These are phyloP conservation scores for Aspergillus sp. DNA, from an alignment of 2,329 filamentous ascomycete genomes.

Conservation along the genomic window DNA sequence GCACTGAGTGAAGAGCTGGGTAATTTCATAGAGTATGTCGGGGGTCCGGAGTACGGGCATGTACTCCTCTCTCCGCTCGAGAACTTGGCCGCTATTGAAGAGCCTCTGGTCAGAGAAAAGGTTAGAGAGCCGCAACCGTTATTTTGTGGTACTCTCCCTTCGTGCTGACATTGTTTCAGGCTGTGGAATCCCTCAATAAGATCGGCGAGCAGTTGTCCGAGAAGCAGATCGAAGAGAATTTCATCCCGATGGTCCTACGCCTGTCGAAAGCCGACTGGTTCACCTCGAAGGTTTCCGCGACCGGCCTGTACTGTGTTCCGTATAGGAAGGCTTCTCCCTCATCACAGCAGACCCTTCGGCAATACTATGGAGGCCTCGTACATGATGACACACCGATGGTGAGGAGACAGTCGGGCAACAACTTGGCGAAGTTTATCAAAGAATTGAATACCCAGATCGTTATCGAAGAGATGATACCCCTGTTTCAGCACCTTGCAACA, in stretches of 20 bases:
- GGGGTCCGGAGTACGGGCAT: conserved; percentile 89
- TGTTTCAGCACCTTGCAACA: conserved; percentile 94
- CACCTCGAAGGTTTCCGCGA: conserved; percentile 97
- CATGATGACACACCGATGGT: conserved; percentile 99
- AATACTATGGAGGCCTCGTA: conserved; percentile 89
- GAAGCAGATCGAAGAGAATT: conserved; percentile 93
- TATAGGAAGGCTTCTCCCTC: conserved; percentile 86
- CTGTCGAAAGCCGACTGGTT: conserved; percentile 99
- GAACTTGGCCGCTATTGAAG: conserved; percentile 97
- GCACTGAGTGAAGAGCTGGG: conserved; percentile 96
- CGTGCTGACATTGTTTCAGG: conserved; percentile 55
- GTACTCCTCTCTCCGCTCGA: conserved; percentile 95
- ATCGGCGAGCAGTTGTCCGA: conserved; percentile 91
- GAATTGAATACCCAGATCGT: conserved; percentile 90
- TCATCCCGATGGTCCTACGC: conserved; percentile 91
- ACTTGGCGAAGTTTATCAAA: conserved; percentile 96
- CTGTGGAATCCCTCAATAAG: conserved; percentile 98
- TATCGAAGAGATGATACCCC: conserved; percentile 97
- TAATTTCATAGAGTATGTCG: conserved; percentile 95
- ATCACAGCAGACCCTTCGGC: conserved; percentile 87
- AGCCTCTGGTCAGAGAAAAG: conserved; percentile 97
- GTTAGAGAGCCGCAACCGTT: conserved; percentile 51
- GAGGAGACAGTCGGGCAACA: conserved; percentile 91
- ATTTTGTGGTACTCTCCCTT: not conserved
- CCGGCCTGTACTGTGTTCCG: conserved; percentile 88